These are phyloP conservation scores for Oryza glumipatula DNA, from an alignment of 176 grass and related monocot genomes.

Conservation along the genomic window DNA sequence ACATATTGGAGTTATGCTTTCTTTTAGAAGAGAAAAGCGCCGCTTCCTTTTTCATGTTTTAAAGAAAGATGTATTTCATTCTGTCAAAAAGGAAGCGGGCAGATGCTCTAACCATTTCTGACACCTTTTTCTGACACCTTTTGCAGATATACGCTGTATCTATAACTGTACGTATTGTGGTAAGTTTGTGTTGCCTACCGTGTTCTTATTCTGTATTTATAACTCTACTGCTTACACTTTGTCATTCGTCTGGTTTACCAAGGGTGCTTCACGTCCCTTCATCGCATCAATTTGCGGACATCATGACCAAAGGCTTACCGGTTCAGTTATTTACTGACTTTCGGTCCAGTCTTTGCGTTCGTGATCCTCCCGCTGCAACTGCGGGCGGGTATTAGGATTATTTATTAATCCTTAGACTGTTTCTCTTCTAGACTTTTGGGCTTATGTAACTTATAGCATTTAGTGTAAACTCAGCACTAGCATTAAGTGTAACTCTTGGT, in stretches of 20 bases:
- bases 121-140: conserved; percentile 18
- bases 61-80: conserved; percentile 28
- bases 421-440: no score
- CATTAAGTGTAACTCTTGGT: no score
- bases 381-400: no score
- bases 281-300: no score
- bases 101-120: conserved; percentile 22
- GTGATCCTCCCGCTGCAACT: no score
- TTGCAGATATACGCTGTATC: conserved; percentile 74
- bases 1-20: neutral
- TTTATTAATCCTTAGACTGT: no score
- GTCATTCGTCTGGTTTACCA: neutral
- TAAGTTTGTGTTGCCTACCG: conserved; percentile 48
- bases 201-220: neutral
- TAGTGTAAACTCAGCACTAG: no score
- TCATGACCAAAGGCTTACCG: no score
- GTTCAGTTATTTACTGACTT: no score
- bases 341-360: no score
- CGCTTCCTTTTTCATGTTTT: neutral
- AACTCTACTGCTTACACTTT: neutral
- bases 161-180: conserved; percentile 68
- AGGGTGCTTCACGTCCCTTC: no score
- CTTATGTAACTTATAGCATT: no score
- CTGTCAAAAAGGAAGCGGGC: conserved; percentile 10
- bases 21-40: conserved; percentile 2